These are phyloP conservation scores for Boletus speciosus DNA, from an alignment of 768 basidiomycete species.

Conservation along the genomic window DNA sequence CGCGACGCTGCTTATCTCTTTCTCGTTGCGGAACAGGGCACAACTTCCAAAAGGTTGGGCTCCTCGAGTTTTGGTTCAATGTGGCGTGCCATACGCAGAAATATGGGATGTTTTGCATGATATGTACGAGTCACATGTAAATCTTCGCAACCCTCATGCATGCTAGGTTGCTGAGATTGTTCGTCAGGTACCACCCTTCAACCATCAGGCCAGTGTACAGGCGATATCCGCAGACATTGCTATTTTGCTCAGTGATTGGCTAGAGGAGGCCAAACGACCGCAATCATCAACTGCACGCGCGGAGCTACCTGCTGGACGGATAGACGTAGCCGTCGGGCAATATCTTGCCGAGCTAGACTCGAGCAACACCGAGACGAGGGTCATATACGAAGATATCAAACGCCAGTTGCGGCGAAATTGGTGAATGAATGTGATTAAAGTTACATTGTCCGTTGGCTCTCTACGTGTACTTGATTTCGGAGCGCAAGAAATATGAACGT, in stretches of 20 bases:
- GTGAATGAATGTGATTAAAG: conserved; percentile 36
- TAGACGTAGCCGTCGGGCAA: conserved; percentile 69
- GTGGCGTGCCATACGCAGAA: conserved; percentile 74
- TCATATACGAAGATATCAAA: conserved; percentile 65
- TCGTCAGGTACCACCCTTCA: conserved; percentile 74
- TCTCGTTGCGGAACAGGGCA: conserved; percentile 58
- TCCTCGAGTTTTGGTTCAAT: conserved; percentile 72
- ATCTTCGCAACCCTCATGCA: conserved; percentile 15
- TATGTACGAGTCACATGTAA: conserved; percentile 86
- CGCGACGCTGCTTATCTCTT: conserved; percentile 70
- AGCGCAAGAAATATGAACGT: conserved; percentile 6
- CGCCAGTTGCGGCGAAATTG: conserved; percentile 70
- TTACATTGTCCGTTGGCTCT: conserved; percentile 8
- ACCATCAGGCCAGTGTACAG: conserved; percentile 75
- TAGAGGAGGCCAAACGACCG: conserved; percentile 71
- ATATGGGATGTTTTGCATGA: conserved; percentile 84
- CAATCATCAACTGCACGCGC: conserved; percentile 58
- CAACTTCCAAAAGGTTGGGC: conserved; percentile 77
- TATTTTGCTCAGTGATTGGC: conserved; percentile 74
- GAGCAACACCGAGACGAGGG: conserved; percentile 57
- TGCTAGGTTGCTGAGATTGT: background rate
- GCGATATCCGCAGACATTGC: conserved; percentile 80
- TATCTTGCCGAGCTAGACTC: conserved; percentile 71
- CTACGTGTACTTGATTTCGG: conserved; percentile 15
- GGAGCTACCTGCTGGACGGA: conserved; percentile 75